Evolutionary conservation across 129 eudicot species (phyloP).

Genomic region (Dittrichia graveolens): DNA sequence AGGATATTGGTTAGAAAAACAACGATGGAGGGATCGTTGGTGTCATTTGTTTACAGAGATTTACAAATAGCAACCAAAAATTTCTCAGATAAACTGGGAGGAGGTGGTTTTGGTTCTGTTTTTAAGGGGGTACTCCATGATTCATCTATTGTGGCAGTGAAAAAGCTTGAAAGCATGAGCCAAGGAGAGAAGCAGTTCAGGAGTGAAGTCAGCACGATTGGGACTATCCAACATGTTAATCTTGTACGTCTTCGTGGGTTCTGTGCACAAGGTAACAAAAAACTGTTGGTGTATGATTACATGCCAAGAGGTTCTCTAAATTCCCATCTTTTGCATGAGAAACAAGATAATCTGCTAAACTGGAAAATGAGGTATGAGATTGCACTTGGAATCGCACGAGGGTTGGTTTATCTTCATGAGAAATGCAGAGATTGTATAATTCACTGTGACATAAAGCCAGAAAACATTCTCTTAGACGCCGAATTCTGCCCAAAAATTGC

Average conservation of each 20-base stretch:
- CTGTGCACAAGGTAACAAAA: conserved; percentile 52
- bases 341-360: conserved; percentile 25
- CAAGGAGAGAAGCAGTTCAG: conserved; percentile 83
- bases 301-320: conserved; percentile 65
- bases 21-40: conserved; percentile 51
- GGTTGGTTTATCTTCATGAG: conserved; percentile 72
- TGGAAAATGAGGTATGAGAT: conserved; percentile 72
- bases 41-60: conserved; percentile 57
- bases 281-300: conserved; percentile 64
- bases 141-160: conserved; percentile 60
- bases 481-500: conserved; percentile 60
- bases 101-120: conserved; percentile 68
- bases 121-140: conserved; percentile 56
- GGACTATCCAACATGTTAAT: conserved; percentile 72
- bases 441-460: conserved; percentile 82
- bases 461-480: conserved; percentile 65
- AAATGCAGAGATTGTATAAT: conserved; percentile 71
- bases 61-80: conserved; percentile 54
- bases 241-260: conserved; percentile 73
- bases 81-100: conserved; percentile 56
- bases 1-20: conserved; percentile 22
- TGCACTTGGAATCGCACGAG: conserved; percentile 70
- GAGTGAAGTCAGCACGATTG: conserved; percentile 70
- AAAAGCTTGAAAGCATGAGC: conserved; percentile 55
- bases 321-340: conserved; percentile 54